Evolutionary conservation across 2,329 filamentous ascomycete species (phyloP).

Genomic region (Fusarium sp.): DNA sequence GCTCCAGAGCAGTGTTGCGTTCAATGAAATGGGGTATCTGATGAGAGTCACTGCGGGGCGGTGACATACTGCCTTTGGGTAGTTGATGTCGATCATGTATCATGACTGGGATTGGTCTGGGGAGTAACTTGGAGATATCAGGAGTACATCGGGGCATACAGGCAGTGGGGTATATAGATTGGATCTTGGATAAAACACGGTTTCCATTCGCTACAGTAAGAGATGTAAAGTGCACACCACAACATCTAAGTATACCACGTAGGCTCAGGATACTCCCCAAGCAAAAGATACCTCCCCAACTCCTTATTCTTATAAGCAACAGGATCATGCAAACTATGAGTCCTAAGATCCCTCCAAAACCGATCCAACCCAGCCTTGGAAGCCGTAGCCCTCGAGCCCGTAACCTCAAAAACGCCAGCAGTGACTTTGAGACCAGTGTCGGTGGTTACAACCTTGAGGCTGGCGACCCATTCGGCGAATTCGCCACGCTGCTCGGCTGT

Average conservation of each 20-base stretch:
- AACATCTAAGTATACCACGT: conserved; percentile 68
- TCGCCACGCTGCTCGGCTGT: conserved; percentile 66
- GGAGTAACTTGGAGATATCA: not conserved
- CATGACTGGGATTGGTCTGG: not conserved
- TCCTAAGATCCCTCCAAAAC: conserved; percentile 74
- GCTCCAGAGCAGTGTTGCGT: conserved; percentile 27
- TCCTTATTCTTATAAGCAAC: conserved; percentile 75
- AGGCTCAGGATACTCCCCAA: conserved; percentile 66
- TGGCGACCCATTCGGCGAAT: conserved; percentile 70
- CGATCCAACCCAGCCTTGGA: conserved; percentile 70
- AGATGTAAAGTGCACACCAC: not conserved
- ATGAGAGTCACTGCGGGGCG: not conserved
- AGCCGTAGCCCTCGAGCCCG: conserved; percentile 67
- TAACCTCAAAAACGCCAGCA: conserved; percentile 71
- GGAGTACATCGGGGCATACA: not conserved
- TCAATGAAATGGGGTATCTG: conserved; percentile 3
- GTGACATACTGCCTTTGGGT: not conserved
- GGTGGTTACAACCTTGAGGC: conserved; percentile 70
- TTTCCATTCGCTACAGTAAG: not conserved
- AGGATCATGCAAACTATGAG: conserved; percentile 73
- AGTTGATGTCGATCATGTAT: not conserved
- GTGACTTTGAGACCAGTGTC: conserved; percentile 69
- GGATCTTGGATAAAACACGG: not conserved
- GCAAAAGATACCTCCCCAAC: conserved; percentile 65
- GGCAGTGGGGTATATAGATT: not conserved